These are phyloP conservation scores for Solanum hybrid DNA, from an alignment of 305 asterid species.

Conservation along the genomic window DNA sequence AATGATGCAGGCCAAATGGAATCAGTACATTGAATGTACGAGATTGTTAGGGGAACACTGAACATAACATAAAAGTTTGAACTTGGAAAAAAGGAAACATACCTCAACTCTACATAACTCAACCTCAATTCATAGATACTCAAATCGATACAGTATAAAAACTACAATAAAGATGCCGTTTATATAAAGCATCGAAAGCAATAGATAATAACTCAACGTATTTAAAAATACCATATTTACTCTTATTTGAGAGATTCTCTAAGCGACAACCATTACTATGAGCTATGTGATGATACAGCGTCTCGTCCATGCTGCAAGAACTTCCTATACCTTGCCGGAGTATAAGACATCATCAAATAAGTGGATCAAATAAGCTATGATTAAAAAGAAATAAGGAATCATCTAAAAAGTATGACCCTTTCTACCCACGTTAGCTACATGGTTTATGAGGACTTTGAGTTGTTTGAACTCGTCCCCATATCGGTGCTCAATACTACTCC, in stretches of 20 bases:
- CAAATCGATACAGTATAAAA: too few relatives aligned
- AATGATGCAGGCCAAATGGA: neutral
- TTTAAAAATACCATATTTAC: too few relatives aligned
- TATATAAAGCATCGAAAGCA: neutral
- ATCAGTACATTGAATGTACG: neutral
- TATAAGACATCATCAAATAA: neutral
- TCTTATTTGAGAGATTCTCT: neutral
- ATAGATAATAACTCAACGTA: neutral
- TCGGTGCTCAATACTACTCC: neutral
- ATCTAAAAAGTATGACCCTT: neutral
- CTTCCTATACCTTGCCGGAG: neutral
- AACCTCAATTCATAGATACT: neutral
- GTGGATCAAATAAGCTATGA: neutral
- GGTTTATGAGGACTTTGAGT: neutral
- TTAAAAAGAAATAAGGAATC: neutral
- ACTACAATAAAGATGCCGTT: too few relatives aligned
- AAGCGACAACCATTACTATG: neutral
- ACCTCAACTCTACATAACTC: neutral
- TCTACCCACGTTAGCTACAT: neutral
- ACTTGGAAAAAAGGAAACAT: neutral
- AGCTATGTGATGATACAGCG: neutral
- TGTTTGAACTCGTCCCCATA: neutral
- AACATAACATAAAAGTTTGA: neutral
- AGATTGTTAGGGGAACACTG: neutral
- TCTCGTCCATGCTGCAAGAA: neutral